phyloP scores from a whole-genome alignment of 768 basidiomycete species.

The Daedalea quercina region DNA sequence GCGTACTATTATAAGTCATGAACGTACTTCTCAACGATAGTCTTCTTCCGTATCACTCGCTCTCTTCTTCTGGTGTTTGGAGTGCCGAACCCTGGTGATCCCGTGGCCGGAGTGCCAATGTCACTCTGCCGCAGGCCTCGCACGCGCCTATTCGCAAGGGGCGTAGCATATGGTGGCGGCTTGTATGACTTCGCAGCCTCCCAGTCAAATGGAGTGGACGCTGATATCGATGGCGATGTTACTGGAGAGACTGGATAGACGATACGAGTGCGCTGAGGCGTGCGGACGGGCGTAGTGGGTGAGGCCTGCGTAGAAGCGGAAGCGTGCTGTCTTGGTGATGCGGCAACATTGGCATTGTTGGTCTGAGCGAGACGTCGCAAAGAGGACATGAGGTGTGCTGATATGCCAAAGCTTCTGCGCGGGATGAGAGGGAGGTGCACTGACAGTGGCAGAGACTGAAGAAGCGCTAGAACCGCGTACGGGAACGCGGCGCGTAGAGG shows the following conservation, averaged over 20 bases:
- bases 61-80: constrained; percentile 28
- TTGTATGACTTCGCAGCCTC: constrained; percentile 66
- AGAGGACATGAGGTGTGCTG: constrained; percentile 9
- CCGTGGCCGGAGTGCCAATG: constrained; percentile 14
- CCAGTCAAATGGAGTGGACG: constrained; percentile 81
- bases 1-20: no score
- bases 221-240: constrained; percentile 67
- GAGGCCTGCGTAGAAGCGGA: constrained; percentile 10
- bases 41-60: constrained; percentile 57
- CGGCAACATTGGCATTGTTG: constrained; percentile 14
- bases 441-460: no score
- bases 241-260: constrained; percentile 47
- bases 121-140: constrained; percentile 24
- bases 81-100: constrained; percentile 27
- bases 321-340: background rate
- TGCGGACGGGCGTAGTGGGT: constrained; percentile 24
- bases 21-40: constrained; percentile 52
- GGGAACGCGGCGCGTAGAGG: background rate
- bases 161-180: constrained; percentile 69
- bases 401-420: background rate
- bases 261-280: constrained; percentile 38
- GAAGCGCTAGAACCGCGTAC: no score
- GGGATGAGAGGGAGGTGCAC: no score
- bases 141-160: constrained; percentile 38
- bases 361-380: constrained; percentile 21